phyloP scores from a whole-genome alignment of 306 rosid genomes.

The Hippophae rhamnoides region DNA sequence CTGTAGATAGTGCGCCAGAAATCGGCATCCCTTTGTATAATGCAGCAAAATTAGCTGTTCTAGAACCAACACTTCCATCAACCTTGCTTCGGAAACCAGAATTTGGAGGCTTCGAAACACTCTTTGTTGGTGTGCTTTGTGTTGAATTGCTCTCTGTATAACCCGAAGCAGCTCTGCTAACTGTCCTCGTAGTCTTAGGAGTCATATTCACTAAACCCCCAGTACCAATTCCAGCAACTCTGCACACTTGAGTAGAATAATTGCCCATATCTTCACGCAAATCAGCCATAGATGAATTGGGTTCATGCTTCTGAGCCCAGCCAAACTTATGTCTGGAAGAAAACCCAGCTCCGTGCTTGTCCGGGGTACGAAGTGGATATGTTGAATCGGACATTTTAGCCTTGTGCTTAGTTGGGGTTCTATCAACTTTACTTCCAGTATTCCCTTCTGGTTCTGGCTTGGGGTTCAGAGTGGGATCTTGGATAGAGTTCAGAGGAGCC shows the following conservation, averaged over 20 bases:
- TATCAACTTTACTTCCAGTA: conserved; percentile 33
- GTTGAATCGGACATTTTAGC: conserved; percentile 39
- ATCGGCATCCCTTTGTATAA: conserved; percentile 69
- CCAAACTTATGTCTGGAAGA: conserved; percentile 44
- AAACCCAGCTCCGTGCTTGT: conserved; percentile 41
- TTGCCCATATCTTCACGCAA: conserved; percentile 30
- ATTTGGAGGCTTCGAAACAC: conserved; percentile 64
- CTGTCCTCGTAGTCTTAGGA: conserved; percentile 43
- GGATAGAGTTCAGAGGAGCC: conserved; percentile 68
- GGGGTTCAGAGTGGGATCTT: conserved; percentile 34
- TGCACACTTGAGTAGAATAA: conserved; percentile 19
- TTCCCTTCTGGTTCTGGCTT: conserved; percentile 35
- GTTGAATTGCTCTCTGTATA: conserved; percentile 67
- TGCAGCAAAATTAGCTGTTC: conserved; percentile 49
- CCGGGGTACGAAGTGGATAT: conserved; percentile 72
- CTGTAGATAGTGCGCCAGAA: conserved; percentile 33
- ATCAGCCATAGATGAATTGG: conserved; percentile 21
- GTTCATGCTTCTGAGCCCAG: conserved; percentile 63
- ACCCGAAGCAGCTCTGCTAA: conserved; percentile 35
- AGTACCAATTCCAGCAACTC: conserved; percentile 35
- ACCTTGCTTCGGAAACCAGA: conserved; percentile 50
- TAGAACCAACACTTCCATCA: conserved; percentile 47
- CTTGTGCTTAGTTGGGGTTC: conserved; percentile 62
- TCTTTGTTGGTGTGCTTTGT: conserved; percentile 77
- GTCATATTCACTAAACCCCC: conserved; percentile 42